These are phyloP conservation scores for Ustilago esculenta DNA, from an alignment of 1,284 basidiomycete species.

Conservation along the genomic window DNA sequence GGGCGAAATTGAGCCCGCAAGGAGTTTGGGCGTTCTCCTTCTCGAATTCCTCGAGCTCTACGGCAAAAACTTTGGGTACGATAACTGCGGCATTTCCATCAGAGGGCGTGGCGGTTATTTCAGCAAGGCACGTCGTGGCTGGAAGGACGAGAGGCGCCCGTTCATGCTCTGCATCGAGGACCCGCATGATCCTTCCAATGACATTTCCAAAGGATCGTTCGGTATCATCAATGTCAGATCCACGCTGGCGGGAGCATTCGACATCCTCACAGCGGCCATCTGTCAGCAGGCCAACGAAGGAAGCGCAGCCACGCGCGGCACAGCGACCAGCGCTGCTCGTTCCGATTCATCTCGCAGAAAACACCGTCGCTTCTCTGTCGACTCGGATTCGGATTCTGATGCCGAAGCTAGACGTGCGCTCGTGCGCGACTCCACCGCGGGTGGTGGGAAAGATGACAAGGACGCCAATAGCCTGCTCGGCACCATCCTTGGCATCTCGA, in stretches of 20 bases:
- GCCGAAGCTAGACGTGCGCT: conserved; percentile 51
- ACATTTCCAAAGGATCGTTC: conserved; percentile 89
- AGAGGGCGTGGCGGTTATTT: conserved; percentile 79
- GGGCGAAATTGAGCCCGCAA: conserved; percentile 84
- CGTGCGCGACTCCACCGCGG: conserved; percentile 36
- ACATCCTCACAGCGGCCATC: conserved; percentile 75
- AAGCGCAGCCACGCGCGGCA: conserved; percentile 10
- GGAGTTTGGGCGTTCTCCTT: conserved; percentile 88
- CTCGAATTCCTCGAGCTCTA: conserved; percentile 98
- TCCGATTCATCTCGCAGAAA: conserved; percentile 13
- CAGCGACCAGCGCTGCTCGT: conserved; percentile 3
- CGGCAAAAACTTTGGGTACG: conserved; percentile 83
- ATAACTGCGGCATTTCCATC: conserved; percentile 79
- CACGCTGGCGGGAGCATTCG: conserved; percentile 85
- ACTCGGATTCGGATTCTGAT: conserved; percentile 41
- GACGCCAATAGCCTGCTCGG: conserved; percentile 78
- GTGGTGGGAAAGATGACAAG: conserved; percentile 54
- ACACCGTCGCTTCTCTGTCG: conserved; percentile 30
- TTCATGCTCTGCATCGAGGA: conserved; percentile 88
- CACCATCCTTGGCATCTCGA: conserved; percentile 81
- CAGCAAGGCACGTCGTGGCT: conserved; percentile 66
- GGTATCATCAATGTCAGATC: conserved; percentile 82
- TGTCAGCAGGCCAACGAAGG: conserved; percentile 58
- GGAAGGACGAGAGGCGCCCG: conserved; percentile 68
- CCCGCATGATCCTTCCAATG: conserved; percentile 89